Evolutionary conservation across 202 grass and related monocot species (phyloP).

Genomic region (Eragrostis tef): DNA sequence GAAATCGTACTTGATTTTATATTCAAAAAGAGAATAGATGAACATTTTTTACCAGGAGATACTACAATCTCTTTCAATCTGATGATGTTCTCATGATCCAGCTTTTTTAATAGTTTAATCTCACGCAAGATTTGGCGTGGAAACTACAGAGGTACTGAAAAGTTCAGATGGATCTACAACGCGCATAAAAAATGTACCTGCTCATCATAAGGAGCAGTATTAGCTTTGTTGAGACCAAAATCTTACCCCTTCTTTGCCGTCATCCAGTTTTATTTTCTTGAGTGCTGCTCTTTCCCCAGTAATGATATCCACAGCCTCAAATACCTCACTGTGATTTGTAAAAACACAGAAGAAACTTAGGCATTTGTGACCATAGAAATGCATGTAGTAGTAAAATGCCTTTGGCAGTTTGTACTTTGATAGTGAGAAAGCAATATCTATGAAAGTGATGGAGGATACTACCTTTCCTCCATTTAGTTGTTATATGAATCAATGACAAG

Average conservation of each 20-base stretch:
- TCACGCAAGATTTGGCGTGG: slow-evolving; percentile 64
- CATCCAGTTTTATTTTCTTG: slow-evolving; percentile 71
- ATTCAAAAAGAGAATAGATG: slow-evolving; percentile 44
- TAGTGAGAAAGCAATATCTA: background rate
- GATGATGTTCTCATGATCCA: slow-evolving; percentile 74
- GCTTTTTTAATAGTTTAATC: slow-evolving; percentile 73
- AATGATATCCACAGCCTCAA: slow-evolving; percentile 64
- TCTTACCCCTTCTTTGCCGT: slow-evolving; percentile 70
- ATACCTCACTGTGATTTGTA: slow-evolving; percentile 54
- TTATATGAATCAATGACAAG: slow-evolving; percentile 6
- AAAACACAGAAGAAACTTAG: slow-evolving; percentile 28
- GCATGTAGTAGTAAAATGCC: slow-evolving; percentile 14
- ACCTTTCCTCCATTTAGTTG: background rate
- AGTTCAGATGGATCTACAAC: slow-evolving; percentile 37
- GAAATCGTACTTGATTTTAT: slow-evolving; percentile 20
- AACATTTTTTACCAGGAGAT: slow-evolving; percentile 65
- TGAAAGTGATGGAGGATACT: background rate
- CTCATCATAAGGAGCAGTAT: slow-evolving; percentile 23
- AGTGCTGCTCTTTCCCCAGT: slow-evolving; percentile 73
- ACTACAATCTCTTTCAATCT: slow-evolving; percentile 73
- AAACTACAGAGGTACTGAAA: slow-evolving; percentile 59
- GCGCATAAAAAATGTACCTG: slow-evolving; percentile 35
- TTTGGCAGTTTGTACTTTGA: background rate
- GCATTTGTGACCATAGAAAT: slow-evolving; percentile 11
- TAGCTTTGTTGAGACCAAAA: slow-evolving; percentile 41